Evolutionary conservation across 2,329 filamentous ascomycete species (phyloP), one percentile per base, ranked within the genome.

Genomic region (Neopestalotiopsis clavispora): DNA sequence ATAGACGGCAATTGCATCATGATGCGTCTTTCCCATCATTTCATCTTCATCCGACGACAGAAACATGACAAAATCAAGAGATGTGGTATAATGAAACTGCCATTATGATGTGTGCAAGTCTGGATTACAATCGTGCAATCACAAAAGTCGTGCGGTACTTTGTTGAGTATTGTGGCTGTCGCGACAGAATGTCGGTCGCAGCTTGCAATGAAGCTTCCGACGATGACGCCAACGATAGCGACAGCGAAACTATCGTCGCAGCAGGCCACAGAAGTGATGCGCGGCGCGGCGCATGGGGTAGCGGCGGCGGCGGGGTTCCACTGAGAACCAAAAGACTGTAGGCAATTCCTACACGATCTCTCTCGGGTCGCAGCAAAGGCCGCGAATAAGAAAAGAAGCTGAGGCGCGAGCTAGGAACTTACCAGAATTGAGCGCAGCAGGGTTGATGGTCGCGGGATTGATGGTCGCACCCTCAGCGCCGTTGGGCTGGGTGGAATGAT

Each of bases 401-500:
- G 59, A 62, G 32, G 59, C 30, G 59, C 57, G 74, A 73, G 34
- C 34, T 7, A 38, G 6, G 34, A 38, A 86, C 84, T 81, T 90
- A 95, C 92, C 90, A 85, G 90, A 85, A 71, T 79, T 79, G 72
- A 79, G 76, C 65, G 77, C 77, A 68, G 77, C 77, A 80, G 91
- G 91, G 84, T 92, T 94, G 84, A 97, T 87, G 73, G 92, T 93
- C 78, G 93, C 93, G 80, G 94, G 94, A 86, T 97, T 94, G 86
- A 97, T 96, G 79, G 94, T 97, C 80, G 92, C 93, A 85, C 92
- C 92, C 80, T 93, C 92, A 88, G 92, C 92, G 83, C 90, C 89
- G 86, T 91, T 91, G 81, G 90, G 87, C 82, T 89, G 86, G 81
- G 87, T 84, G 56, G 34, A 45, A 56, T 45, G 85, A 85, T 87